These are phyloP conservation scores for Acanthamoeba lenticulata DNA, from an alignment of 208 protist species.

Conservation along the genomic window DNA sequence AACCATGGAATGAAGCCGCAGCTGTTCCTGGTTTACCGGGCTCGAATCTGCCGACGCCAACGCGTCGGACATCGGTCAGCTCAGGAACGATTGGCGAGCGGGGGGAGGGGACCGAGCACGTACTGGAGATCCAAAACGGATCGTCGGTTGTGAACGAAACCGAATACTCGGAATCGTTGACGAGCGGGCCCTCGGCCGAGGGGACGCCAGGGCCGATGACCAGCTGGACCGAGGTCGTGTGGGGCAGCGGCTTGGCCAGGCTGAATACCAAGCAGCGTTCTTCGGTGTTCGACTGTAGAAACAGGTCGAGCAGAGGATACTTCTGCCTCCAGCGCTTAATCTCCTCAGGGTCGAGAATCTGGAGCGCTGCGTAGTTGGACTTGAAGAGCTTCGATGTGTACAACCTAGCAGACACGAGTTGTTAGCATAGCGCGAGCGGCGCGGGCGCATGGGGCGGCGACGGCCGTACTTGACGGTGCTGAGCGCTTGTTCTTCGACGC, in stretches of 20 bases:
- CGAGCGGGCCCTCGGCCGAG: constrained; percentile 54
- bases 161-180: not conserved
- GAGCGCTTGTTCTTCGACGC: constrained; percentile 17
- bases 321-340: constrained; percentile 16
- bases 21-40: not conserved
- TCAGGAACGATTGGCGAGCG: no score
- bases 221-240: not conserved
- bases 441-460: no score
- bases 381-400: not conserved
- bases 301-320: not conserved
- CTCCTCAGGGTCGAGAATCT: not conserved
- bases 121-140: not conserved
- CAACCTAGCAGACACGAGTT: not conserved
- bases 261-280: constrained; percentile 26
- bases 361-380: constrained; percentile 11
- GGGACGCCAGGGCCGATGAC: constrained; percentile 57
- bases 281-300: not conserved
- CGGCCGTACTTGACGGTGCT: not conserved
- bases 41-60: not conserved
- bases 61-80: no score
- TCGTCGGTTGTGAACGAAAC: not conserved
- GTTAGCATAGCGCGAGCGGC: not conserved
- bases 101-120: not conserved
- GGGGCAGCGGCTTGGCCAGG: constrained; percentile 1
- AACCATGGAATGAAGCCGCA: not conserved